These are phyloP conservation scores for Zygnema circumcarinatum DNA, from an alignment of 139 green algal species.

Conservation along the genomic window DNA sequence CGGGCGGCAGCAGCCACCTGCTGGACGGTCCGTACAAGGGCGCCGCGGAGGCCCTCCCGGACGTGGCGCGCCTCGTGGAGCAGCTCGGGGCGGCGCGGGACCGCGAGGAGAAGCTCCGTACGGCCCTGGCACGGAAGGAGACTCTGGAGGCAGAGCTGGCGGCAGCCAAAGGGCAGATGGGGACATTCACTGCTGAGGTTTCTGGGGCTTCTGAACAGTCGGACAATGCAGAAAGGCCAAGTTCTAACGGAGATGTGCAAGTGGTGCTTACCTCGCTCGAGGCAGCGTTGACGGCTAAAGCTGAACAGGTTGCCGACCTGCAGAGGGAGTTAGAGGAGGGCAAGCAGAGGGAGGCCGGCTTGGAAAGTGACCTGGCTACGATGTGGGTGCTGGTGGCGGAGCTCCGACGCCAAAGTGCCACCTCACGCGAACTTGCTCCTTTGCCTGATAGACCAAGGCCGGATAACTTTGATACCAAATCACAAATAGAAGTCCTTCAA, in stretches of 20 bases:
- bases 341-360: slow-evolving; percentile 6
- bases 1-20: not conserved
- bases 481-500: not conserved
- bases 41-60: not conserved
- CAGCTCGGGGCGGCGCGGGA: not conserved
- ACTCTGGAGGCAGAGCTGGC: slow-evolving; percentile 1
- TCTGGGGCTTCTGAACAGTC: not conserved
- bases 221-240: slow-evolving; percentile 11
- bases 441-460: not conserved
- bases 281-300: not conserved
- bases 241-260: slow-evolving; percentile 13
- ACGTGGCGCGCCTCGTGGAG: not conserved
- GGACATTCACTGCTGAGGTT: slow-evolving; percentile 4
- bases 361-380: slow-evolving; percentile 40
- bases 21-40: slow-evolving; percentile 3
- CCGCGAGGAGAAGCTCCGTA: not conserved
- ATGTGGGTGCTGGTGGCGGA: slow-evolving; percentile 50
- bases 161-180: not conserved
- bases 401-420: not conserved
- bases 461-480: not conserved
- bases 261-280: not conserved
- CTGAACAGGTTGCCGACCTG: slow-evolving; percentile 16
- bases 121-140: slow-evolving; percentile 7
- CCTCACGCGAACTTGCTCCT: not conserved
- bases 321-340: slow-evolving; percentile 25